Conservation (phyloP, 2,329 filamentous ascomycete genomes). For the Colletotrichum falcatum region DNA sequence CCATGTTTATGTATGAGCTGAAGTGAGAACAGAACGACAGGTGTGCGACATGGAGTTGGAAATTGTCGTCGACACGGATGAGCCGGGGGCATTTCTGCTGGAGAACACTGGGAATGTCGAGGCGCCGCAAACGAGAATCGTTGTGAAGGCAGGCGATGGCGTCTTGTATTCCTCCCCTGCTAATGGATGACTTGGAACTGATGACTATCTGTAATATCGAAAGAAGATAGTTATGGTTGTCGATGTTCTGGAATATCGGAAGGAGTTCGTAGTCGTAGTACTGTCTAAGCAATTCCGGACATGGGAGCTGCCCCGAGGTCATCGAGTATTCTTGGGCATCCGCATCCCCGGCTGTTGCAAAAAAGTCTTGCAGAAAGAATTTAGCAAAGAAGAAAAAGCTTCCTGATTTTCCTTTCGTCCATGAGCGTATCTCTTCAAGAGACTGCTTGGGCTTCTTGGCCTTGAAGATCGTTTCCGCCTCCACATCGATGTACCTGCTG, state of each 20-base stretch:
- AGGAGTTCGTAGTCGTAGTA: constrained; percentile 42
- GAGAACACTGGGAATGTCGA: constrained; percentile 21
- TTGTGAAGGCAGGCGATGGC: constrained; percentile 28
- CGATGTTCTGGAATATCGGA: constrained; percentile 42
- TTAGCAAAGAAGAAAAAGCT: constrained; percentile 42
- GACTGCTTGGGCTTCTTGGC: neutral
- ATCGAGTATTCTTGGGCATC: constrained; percentile 17
- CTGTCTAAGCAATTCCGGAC: constrained; percentile 30
- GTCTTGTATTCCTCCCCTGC: constrained; percentile 1
- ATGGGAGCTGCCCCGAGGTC: constrained; percentile 13
- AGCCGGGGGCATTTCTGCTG: constrained; percentile 36
- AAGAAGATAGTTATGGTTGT: constrained; percentile 24
- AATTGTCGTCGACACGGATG: constrained; percentile 22
- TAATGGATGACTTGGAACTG: neutral
- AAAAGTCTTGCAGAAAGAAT: constrained; percentile 36
- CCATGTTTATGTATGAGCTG: constrained; percentile 19
- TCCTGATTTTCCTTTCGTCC: constrained; percentile 32
- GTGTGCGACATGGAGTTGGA: constrained; percentile 24
- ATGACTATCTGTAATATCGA: constrained; percentile 24
- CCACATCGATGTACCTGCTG: constrained; percentile 37
- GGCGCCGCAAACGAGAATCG: constrained; percentile 6
- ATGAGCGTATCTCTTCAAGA: constrained; percentile 5
- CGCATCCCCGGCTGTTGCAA: neutral
- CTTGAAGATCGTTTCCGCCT: constrained; percentile 17
- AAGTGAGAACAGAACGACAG: constrained; percentile 32